Percentiles rank a stretch among this genome's conserved stretches.
phyloP scores from a whole-genome alignment of 768 basidiomycete species.

The Russula ochroleuca region DNA sequence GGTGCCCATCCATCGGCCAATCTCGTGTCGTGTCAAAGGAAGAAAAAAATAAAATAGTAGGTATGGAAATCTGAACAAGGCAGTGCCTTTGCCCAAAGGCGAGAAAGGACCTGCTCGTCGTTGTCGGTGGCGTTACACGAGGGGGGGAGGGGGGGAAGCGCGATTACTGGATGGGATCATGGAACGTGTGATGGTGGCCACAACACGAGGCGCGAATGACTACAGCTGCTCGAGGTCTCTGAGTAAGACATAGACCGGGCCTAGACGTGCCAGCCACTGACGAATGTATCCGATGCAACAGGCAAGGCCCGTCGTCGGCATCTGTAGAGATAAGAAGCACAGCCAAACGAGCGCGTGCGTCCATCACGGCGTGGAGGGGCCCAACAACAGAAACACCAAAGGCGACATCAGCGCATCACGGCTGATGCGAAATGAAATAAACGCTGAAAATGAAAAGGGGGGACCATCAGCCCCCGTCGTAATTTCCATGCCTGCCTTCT shows the following conservation, averaged over 20 bases:
- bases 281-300: constrained; percentile 5
- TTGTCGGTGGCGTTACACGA: background rate
- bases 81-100: constrained; percentile 2
- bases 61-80: background rate
- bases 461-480: background rate
- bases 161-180: constrained; percentile 9
- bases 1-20: background rate
- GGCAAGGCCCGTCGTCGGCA: background rate
- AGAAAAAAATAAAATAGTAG: background rate
- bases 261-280: constrained; percentile 7
- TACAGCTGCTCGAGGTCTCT: background rate
- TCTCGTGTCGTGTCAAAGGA: background rate
- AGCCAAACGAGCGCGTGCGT: background rate
- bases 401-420: background rate
- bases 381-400: background rate
- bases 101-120: background rate
- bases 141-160: constrained; percentile 1
- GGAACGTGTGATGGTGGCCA: constrained; percentile 20
- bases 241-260: constrained; percentile 5
- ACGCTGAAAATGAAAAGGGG: background rate
- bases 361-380: background rate
- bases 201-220: constrained; percentile 13
- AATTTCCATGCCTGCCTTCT: background rate
- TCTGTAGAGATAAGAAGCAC: constrained; percentile 1
- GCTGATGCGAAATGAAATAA: constrained; percentile 11